Base-by-base conservation (phyloP, 2,329 filamentous ascomycete genomes). In the Blastomyces gilchristii region DNA sequence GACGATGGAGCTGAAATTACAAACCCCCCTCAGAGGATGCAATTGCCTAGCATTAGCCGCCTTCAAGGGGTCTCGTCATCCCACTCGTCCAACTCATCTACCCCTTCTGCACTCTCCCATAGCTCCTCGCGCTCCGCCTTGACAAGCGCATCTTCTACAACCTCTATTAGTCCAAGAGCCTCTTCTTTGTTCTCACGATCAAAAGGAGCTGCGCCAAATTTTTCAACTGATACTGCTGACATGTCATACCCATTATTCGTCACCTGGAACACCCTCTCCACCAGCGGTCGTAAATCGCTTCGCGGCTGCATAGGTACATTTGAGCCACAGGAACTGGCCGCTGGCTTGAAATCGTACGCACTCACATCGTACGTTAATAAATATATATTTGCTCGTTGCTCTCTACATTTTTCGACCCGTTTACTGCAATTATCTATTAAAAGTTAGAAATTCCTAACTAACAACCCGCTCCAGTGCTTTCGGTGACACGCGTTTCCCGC, bases 291-390 rank as follows among this genome's bases (percentile, higher is more conserved):
- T 67, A 86, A 87, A 73, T 83, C 83, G 31, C 83, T 99, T 52
- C 87, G 94, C 64, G 94, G 94, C 64, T 99, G 94, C 80, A 97
- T 99, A 72, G 94, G 94, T 68, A 99, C 93, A 2, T 99, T 97
- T 71, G 89, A 92, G 71, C 75, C 86, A 1, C 85, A 90, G 70
- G 84, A 88, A 59, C 83, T 99, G 14, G 81, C 85, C 39, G 76
- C 83, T 1, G 92, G 91, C 3, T 79, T 99, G 53, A 80, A 85
- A 61, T 86, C 85, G 65, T 97, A 97, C 76, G 89, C 92, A 57
- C 78, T 96, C 68, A 94, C 88, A 60, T 91, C 92, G 74, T 87
- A 78, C 68, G 81, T 76, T 63, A 58, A 62, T 4, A n/a, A 34
- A 28, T 31, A 18, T 25, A 47, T 16, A 12, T 16, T 25, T 28